Base-by-base conservation (phyloP, 1,139 yeast genomes). In the Blastobotrys capitulatus region DNA sequence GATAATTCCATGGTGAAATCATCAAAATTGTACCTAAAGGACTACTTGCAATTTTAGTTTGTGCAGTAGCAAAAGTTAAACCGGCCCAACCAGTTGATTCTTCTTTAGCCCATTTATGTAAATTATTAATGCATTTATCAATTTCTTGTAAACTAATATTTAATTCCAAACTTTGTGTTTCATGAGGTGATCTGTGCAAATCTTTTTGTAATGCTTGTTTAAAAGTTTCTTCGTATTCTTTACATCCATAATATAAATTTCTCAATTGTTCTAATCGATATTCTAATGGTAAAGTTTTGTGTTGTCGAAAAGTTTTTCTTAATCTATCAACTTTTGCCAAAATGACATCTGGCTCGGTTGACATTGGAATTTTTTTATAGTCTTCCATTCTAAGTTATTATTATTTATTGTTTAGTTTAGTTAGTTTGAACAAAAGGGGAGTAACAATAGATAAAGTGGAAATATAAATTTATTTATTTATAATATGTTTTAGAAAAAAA, bases 1-100 rank as follows among this genome's bases (percentile, higher is more conserved):
- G 98, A 65, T 84, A 92, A 69, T 90, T 90, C 77, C 86, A 90
- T 0, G 97, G 96, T 1, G 89, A 71, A 49, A 89, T 80, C 49
- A 90, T 73, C 56, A 89, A 74, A 2, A 86, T 86, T 4, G 80
- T 78, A 1, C 97, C 97, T 55, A 81, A 67, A 1, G 97, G 92
- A 45, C 80, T 79, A 55, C 76, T 76, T 59, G 83, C 85, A 44
- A 86, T 69, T 46, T 71, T 70, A 5, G 80, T 75, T 1, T 74
- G 72, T 44, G 78, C 69, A 26, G 79, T 69, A 45, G 71, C 62
- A 59, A 71, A 79, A 52, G 70, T 70, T 52, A 68, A 52, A 1
- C 87, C 80, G 40, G 72, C 58, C 53, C 71, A 75, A 18, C 67
- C 61, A 6, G 79, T 74, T 9, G 64, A 57, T 51, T 75, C 75